Conservation (phyloP, 1,139 yeast species). For the Pichia sp. region DNA sequence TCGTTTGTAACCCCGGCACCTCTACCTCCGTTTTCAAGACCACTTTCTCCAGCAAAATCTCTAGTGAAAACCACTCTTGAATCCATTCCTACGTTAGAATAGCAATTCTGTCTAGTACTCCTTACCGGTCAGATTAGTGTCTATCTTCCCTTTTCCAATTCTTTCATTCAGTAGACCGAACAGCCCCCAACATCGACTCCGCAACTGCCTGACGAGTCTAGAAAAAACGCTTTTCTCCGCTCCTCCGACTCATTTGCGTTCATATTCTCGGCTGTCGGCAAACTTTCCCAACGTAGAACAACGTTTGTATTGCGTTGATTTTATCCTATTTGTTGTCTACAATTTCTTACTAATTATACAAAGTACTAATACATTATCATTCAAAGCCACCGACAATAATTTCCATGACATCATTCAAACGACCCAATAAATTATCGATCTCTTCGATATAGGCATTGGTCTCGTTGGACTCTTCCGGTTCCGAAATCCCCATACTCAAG, state of each 20-base stretch:
- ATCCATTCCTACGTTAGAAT: neutral
- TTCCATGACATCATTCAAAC: slow-evolving; percentile 12
- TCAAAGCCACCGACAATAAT: slow-evolving; percentile 8
- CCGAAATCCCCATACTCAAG: slow-evolving; percentile 2
- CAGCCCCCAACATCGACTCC: too few species aligned
- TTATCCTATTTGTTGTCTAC: too few species aligned
- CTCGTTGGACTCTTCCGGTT: slow-evolving; percentile 2
- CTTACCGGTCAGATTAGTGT: too few species aligned
- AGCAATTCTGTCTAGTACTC: too few species aligned
- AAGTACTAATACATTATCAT: neutral
- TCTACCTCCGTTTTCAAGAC: neutral
- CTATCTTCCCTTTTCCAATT: too few species aligned
- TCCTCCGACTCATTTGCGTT: too few species aligned
- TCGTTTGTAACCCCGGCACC: neutral
- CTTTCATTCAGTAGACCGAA: too few species aligned
- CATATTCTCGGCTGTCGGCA: neutral
- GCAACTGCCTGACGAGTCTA: too few species aligned
- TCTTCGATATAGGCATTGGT: slow-evolving; percentile 9
- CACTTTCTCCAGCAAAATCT: neutral
- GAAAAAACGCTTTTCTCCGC: too few species aligned
- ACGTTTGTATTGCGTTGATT: neutral
- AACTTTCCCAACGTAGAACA: neutral
- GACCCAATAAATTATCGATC: slow-evolving; percentile 12
- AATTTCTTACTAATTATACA: neutral
- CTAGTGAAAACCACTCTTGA: slow-evolving; percentile 5